These are phyloP conservation scores for Xylariaceae sp. DNA, from an alignment of 2,329 filamentous ascomycete species.

Conservation along the genomic window DNA sequence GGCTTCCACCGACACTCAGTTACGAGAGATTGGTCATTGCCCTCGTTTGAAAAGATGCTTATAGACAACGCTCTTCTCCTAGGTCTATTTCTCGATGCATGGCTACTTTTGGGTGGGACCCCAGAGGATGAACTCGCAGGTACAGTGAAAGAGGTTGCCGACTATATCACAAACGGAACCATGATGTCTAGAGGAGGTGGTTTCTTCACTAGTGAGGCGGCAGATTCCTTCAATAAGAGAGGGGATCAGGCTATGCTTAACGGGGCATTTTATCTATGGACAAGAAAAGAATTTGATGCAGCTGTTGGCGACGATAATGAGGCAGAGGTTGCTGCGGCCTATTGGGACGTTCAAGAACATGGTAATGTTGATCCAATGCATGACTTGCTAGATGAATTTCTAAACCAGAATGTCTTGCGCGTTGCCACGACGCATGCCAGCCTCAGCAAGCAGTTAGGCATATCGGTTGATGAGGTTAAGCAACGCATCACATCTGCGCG, in stretches of 20 bases:
- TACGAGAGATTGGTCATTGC: slow-evolving; percentile 89
- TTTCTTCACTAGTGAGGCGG: slow-evolving; percentile 88
- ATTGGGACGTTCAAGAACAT: slow-evolving; percentile 83
- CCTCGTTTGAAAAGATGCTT: slow-evolving; percentile 97
- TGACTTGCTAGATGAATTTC: slow-evolving; percentile 91
- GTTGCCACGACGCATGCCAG: slow-evolving; percentile 71
- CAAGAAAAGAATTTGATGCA: slow-evolving; percentile 80
- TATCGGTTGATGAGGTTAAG: slow-evolving; percentile 71
- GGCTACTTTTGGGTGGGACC: slow-evolving; percentile 60
- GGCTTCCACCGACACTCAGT: slow-evolving; percentile 80
- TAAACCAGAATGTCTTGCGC: slow-evolving; percentile 88
- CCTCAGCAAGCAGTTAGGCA: slow-evolving; percentile 75
- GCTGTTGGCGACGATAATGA: slow-evolving; percentile 70
- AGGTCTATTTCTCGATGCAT: slow-evolving; percentile 84
- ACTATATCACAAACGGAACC: slow-evolving; percentile 79
- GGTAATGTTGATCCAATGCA: slow-evolving; percentile 85
- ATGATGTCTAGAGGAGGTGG: slow-evolving; percentile 73
- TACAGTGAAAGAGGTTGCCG: slow-evolving; percentile 79
- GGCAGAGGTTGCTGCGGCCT: slow-evolving; percentile 75
- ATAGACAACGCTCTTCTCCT: slow-evolving; percentile 90
- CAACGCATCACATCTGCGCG: slow-evolving; percentile 71
- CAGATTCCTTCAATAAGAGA: slow-evolving; percentile 78
- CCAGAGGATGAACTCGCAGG: slow-evolving; percentile 75
- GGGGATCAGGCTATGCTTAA: slow-evolving; percentile 83
- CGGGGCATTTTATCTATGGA: slow-evolving; percentile 96